Percentiles rank a stretch among this genome's conserved stretches.
These are phyloP conservation scores for Moringa oleifera DNA, from an alignment of 345 rosid genomes.

Conservation along the genomic window DNA sequence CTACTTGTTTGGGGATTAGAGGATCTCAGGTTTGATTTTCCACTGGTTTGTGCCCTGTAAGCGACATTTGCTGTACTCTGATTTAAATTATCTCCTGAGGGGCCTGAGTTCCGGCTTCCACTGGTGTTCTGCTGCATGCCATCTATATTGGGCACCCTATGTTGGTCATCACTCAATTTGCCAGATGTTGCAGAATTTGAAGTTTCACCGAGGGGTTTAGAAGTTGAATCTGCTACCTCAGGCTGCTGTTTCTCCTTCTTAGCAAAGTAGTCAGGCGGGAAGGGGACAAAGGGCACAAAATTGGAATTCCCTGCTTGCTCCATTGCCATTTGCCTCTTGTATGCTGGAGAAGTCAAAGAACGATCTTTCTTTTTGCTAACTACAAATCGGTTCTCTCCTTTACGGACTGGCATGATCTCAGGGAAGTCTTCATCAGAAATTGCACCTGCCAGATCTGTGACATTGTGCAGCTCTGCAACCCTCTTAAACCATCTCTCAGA, in stretches of 20 bases:
- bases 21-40: conserved; percentile 19
- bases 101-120: conserved; percentile 13
- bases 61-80: conserved; percentile 11
- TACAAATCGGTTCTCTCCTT: conserved; percentile 79
- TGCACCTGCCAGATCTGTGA: conserved; percentile 37
- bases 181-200: conserved; percentile 23
- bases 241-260: conserved; percentile 39
- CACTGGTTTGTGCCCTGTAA: conserved; percentile 10
- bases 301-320: conserved; percentile 55
- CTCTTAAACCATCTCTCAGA: conserved; percentile 70
- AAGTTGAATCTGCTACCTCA: conserved; percentile 17
- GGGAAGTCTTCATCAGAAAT: conserved; percentile 54
- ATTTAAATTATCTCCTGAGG: conserved; percentile 12
- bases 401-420: conserved; percentile 69
- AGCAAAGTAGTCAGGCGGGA: conserved; percentile 76
- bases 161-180: conserved; percentile 11
- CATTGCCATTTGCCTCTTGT: conserved; percentile 50
- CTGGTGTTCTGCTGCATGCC: conserved; percentile 18
- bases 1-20: conserved; percentile 13
- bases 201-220: conserved; percentile 21
- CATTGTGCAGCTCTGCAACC: conserved; percentile 54
- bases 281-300: conserved; percentile 77
- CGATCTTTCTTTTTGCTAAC: conserved; percentile 78
- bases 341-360: conserved; percentile 60
- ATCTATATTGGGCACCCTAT: conserved; percentile 1